These are phyloP conservation scores for Citrus sinensis DNA, from an alignment of 345 rosid genomes.

Conservation along the genomic window DNA sequence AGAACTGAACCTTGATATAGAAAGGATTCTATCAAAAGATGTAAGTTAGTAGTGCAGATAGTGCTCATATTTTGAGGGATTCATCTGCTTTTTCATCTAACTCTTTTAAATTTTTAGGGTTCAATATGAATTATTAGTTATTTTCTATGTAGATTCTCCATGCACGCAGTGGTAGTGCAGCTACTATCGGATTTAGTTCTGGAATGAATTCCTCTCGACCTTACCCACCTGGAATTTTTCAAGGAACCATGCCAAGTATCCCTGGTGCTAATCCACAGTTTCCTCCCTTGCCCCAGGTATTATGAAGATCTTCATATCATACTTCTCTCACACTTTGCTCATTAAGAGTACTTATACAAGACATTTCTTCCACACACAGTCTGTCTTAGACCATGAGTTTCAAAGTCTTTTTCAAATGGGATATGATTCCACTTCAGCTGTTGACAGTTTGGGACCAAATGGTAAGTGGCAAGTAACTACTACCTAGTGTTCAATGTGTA, in stretches of 20 bases:
- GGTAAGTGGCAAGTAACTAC: conserved; percentile 33
- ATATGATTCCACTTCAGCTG: conserved; percentile 55
- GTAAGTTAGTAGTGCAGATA: conserved; percentile 40
- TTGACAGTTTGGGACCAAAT: conserved; percentile 52
- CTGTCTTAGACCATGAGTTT: conserved; percentile 58
- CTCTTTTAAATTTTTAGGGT: background rate
- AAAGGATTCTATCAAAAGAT: conserved; percentile 77
- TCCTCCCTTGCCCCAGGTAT: conserved; percentile 61
- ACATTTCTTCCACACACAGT: conserved; percentile 28
- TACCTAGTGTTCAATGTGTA: background rate
- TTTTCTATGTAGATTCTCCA: conserved; percentile 53
- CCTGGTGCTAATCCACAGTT: conserved; percentile 51
- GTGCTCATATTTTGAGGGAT: conserved; percentile 2
- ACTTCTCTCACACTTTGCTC: background rate
- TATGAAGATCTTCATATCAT: background rate
- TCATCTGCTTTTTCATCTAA: background rate
- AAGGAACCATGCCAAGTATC: conserved; percentile 44
- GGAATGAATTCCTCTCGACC: conserved; percentile 43
- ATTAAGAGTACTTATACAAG: background rate
- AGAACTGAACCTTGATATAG: conserved; percentile 61
- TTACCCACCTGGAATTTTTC: conserved; percentile 40
- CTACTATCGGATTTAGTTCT: conserved; percentile 41
- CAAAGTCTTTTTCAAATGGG: conserved; percentile 81
- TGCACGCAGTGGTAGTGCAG: conserved; percentile 42
- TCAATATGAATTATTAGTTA: conserved; percentile 14